These are phyloP conservation scores for Ogataea chonburiensis DNA, from an alignment of 805 yeast genomes.

Conservation along the genomic window DNA sequence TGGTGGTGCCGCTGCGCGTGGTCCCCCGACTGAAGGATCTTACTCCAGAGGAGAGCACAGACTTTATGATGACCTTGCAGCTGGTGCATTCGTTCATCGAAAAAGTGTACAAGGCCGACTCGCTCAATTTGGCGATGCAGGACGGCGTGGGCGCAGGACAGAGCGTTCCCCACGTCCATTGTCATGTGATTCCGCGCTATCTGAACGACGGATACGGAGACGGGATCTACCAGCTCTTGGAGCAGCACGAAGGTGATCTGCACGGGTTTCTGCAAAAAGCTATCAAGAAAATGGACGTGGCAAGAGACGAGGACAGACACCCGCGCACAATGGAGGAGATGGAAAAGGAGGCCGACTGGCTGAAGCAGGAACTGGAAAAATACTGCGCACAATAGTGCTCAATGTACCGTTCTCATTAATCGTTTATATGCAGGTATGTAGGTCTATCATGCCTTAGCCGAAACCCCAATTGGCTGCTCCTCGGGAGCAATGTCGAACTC, in stretches of 20 bases:
- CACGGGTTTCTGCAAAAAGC: conserved; percentile 37
- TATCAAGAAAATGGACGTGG: conserved; percentile 29
- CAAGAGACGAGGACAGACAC: conserved; percentile 51
- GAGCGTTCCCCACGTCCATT: conserved; percentile 91
- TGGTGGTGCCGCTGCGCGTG: conserved; percentile 77
- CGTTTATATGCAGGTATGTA: conserved; percentile 16
- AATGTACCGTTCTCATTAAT: conserved; percentile 7
- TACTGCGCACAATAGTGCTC: conserved; percentile 11
- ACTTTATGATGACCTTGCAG: conserved; percentile 77
- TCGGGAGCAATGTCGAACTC: conserved; percentile 38
- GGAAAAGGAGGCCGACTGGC: conserved; percentile 65
- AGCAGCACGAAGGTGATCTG: conserved; percentile 50
- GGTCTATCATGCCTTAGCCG: conserved; percentile 25
- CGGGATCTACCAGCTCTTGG: conserved; percentile 66
- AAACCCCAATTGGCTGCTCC: conserved; percentile 28
- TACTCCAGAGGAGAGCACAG: conserved; percentile 66
- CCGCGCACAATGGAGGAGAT: conserved; percentile 63
- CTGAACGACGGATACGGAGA: conserved; percentile 62
- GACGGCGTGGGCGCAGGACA: conserved; percentile 98
- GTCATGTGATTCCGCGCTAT: conserved; percentile 88
- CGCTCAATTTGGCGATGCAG: conserved; percentile 88
- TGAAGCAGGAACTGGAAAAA: conserved; percentile 42
- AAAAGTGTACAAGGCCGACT: conserved; percentile 68
- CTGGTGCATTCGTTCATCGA: conserved; percentile 66
- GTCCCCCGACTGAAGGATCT: conserved; percentile 70